Evolutionary conservation across 768 basidiomycete species (phyloP), one percentile per base, ranked within the genome.

Genomic region (Lentinula raphanica): DNA sequence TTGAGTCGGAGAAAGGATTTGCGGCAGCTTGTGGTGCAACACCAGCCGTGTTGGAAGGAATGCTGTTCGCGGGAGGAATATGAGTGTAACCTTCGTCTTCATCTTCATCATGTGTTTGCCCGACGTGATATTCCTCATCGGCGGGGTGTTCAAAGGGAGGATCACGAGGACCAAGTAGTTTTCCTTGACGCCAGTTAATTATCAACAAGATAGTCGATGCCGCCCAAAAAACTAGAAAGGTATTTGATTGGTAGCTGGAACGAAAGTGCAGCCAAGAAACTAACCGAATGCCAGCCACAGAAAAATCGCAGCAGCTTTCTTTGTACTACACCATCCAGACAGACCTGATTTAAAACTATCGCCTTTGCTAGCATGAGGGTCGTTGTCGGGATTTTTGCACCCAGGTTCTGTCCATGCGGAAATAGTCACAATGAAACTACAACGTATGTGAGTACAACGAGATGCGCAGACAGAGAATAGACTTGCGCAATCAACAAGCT

Each of bases 321-420:
- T 98, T 6, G 94, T 95, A 62, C 78, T 84, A 71, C 94, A 98
- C 90, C 92, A 97, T 0, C 89, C 84, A 3, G 79, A 72, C 2
- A 98, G 76, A 19, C 76, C 91, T 3, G 77, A 76, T 61, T 80
- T 79, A 69, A 88, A 98, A 58, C 78, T 81, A 29, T 79, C 74
- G 19, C 89, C 87, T 12, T 83, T 78, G 31, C 70, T 76, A 0
- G 85, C 87, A 68, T 93, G 79, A 3, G 94, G 95, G 64, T 97
- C 94, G 3, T 90, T 84, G 53, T 76, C 75, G 1, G 92, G 69
- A 61, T 96, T 77, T 71, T 96, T 96, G 76, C 94, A 98, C 0
- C 94, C 94, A 1, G 90, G 72, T 68, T 94, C 76, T 15, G 94
- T 93, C 86, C 89, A 97, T 0, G 90, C 92, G 56, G 87, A 90